Conservation (phyloP, 192 early-diverging fungal species). For the Podila epigama region DNA sequence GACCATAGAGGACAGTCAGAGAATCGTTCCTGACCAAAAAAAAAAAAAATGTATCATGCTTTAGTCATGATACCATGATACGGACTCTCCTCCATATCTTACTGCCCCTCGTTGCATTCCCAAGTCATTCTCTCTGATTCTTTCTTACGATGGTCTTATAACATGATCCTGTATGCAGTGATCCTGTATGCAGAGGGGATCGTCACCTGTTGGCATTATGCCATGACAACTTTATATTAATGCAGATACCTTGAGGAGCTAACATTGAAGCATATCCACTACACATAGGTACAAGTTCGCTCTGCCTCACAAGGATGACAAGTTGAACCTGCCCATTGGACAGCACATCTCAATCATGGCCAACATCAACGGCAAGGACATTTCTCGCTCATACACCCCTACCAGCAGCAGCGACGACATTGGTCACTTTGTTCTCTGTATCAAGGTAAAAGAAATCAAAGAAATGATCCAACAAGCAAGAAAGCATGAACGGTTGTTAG, state of each 20-base stretch:
- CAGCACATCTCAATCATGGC: conserved; percentile 93
- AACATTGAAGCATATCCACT: too few relatives aligned
- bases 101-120: too few relatives aligned
- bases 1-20: too few relatives aligned
- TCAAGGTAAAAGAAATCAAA: conserved; percentile 70
- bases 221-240: too few relatives aligned
- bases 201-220: too few relatives aligned
- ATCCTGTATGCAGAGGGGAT: neutral
- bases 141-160: too few relatives aligned
- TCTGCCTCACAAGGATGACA: conserved; percentile 69
- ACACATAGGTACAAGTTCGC: conserved; percentile 80
- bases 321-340: conserved; percentile 91
- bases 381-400: conserved; percentile 92
- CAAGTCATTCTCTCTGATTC: neutral
- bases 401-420: conserved; percentile 82
- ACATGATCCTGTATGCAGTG: too few relatives aligned
- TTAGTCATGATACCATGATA: too few relatives aligned
- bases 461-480: conserved; percentile 15
- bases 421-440: conserved; percentile 90
- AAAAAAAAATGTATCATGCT: too few relatives aligned
- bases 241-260: too few relatives aligned
- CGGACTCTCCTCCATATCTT: too few relatives aligned
- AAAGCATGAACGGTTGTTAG: neutral
- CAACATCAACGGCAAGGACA: conserved; percentile 82
- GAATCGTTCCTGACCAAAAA: too few relatives aligned